Evolutionary conservation across 305 asterid species (phyloP).

Genomic region (Fraxinus albicans): DNA sequence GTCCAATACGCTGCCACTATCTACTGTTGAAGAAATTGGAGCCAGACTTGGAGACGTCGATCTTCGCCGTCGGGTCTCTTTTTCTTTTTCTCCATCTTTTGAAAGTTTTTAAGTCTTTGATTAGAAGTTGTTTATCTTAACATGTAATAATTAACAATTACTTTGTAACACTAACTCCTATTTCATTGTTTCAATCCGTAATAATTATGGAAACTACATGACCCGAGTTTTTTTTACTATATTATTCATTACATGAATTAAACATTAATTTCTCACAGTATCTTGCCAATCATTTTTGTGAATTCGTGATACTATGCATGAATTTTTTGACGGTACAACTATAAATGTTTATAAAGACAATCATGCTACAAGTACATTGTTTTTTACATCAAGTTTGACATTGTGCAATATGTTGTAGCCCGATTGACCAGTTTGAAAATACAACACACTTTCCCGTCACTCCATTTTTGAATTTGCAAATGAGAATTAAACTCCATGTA

Average conservation of each 20-base stretch:
- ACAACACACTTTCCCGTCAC: too few species aligned
- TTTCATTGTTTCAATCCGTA: neutral
- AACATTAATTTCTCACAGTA: neutral
- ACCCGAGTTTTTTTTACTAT: neutral
- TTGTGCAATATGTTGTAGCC: too few species aligned
- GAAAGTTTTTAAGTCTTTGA: neutral
- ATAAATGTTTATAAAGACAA: neutral
- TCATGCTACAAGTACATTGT: too few species aligned
- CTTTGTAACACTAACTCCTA: neutral
- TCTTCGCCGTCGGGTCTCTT: slow-evolving; percentile 80
- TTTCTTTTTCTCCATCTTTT: neutral
- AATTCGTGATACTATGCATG: too few species aligned
- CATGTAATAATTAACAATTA: neutral
- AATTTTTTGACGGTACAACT: neutral
- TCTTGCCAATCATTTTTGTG: neutral
- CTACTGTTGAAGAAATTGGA: slow-evolving; percentile 74
- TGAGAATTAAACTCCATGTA: too few species aligned
- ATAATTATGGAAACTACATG: neutral
- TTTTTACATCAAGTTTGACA: too few species aligned
- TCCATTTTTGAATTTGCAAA: too few species aligned
- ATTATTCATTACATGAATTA: neutral
- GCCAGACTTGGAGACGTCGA: slow-evolving; percentile 84
- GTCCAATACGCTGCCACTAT: slow-evolving; percentile 54
- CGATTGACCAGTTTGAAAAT: too few species aligned
- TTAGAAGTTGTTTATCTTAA: neutral